Percentiles rank a stretch among this genome's conserved stretches.
These are phyloP conservation scores for Lavandula angustifolia DNA, from an alignment of 257 asterid species.

Conservation along the genomic window DNA sequence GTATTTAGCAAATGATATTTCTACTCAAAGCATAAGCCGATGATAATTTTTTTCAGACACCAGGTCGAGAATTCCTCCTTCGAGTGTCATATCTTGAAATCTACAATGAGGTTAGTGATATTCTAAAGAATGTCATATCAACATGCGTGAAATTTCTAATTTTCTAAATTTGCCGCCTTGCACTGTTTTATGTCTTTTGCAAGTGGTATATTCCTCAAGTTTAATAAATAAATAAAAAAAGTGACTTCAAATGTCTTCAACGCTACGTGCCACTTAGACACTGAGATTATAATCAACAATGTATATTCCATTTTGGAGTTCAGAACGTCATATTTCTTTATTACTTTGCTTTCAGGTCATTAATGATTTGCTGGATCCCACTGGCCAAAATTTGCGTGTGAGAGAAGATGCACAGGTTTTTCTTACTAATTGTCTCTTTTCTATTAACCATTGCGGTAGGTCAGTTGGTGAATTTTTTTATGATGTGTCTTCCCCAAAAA, in stretches of 20 bases:
- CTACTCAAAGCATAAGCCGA: conserved; percentile 24
- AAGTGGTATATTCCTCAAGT: conserved; percentile 13
- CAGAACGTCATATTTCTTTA: conserved; percentile 20
- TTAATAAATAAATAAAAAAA: background rate
- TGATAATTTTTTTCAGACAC: conserved; percentile 63
- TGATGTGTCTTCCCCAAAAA: conserved; percentile 16
- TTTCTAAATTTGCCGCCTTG: conserved; percentile 5
- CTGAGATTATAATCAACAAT: conserved; percentile 4
- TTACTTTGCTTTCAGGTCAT: conserved; percentile 61
- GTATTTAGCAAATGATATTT: conserved; percentile 6
- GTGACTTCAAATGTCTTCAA: conserved; percentile 8
- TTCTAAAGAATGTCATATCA: background rate
- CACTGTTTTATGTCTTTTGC: conserved; percentile 3
- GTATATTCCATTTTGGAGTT: conserved; percentile 23
- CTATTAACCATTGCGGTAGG: conserved; percentile 21
- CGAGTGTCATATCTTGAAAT: conserved; percentile 96
- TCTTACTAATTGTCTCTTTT: conserved; percentile 16
- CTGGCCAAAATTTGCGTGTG: conserved; percentile 84
- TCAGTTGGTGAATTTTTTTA: conserved; percentile 12
- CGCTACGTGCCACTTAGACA: conserved; percentile 2
- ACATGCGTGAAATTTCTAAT: conserved; percentile 21
- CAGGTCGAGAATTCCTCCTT: conserved; percentile 91
- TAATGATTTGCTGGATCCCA: conserved; percentile 92
- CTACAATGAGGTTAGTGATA: conserved; percentile 82
- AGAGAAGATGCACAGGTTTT: conserved; percentile 85